Evolutionary conservation across 2,329 filamentous ascomycete species (phyloP), one percentile per base, ranked within the genome.

Genomic region (Leptoxyphium fumago): DNA sequence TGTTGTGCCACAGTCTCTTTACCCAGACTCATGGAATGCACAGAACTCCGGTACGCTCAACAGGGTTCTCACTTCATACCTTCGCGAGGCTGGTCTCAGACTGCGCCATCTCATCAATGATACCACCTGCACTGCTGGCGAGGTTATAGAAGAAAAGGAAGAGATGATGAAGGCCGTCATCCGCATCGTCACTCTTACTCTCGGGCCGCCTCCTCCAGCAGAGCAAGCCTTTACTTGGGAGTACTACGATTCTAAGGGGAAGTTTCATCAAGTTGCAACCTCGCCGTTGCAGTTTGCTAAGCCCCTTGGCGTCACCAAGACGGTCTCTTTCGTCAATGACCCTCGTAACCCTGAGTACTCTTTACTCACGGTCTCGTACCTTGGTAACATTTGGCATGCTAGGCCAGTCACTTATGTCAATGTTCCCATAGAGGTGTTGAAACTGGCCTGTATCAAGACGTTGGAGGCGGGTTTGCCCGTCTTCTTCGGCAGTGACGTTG

Each of bases 401-500:
- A 73, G 80, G 8, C 75, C 75, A 3, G 73, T 93, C 43, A 83
- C 77, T 8, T 94, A 94, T 59, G 76, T 93, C 56, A 94, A 94
- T 58, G 84, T 91, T 13, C 72, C 80, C 47, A 87, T 87, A 70
- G 48, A 61, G 44, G 72, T 74, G 0, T 78, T 94, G 52, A 93
- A 93, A 63, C 58, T 67, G 1, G 78, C 82, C 0, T 83, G 80
- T 53, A 76, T 93, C 41, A 70, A 74, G 28, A 91, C 87, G 84
- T 74, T 94, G 41, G 75, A 77, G 56, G 78, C 79, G 10, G 85
- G 84, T 1, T 65, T 84, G 5, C 86, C 87, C 9, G 75, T 94
- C 42, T 94, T 94, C 72, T 94, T 94, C 59, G 87, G 87, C 45
- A 82, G 76, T 42, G 87, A 94, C 55, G 86, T 94, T 0, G 86